Evolutionary conservation across 257 asterid species (phyloP), one percentile per base, ranked within the genome.

Genomic region (Cynanchum wilfordii): DNA sequence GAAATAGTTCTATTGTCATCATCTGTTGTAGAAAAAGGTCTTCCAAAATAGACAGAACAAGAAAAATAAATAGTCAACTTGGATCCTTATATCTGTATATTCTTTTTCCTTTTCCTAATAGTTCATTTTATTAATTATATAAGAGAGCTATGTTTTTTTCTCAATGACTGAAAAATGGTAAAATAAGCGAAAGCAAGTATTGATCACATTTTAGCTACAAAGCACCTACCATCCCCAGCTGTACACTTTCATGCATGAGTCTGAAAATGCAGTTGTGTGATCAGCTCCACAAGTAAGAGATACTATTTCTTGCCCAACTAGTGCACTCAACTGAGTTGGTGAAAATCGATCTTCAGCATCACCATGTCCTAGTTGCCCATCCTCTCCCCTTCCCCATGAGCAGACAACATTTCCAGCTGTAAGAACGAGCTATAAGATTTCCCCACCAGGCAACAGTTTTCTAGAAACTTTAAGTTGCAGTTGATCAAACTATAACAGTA

Each of bases 361-460:
- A 44, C 99, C 99, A 70, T 85, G 99, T 38, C 99, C 99, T 47
- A 95, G 86, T 76, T 95, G 99, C 22, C 99, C 99, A 72, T 95
- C 99, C 88, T 95, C 99, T 78, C 98, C 99, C 86, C 99, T 86
- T 80, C 99, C 99, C 99, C 99, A 95, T 7, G 99, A 87, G 89
- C 97, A 92, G 78, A 92, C 92, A 49, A 89, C 87, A 82, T 86
- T 83, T 68, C 96, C 98, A 78, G 89, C 99, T 91, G 89, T 82
- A 78, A 73, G 19, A 71, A 65, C 27, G 44, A 55, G 68, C 36
- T 42, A 20, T 11, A 55, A 40, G 22, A 24, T 57, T 15, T 38
- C 42, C 27, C 44, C 22, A 66, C 55, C n/a, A 22, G 68, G 29
- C 73, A 68, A 19, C 3, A 30, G 49, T 30, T 17, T 2, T 17